Base-by-base conservation (phyloP, 1,139 yeast species). In the Lodderomyces jiufengensis region DNA sequence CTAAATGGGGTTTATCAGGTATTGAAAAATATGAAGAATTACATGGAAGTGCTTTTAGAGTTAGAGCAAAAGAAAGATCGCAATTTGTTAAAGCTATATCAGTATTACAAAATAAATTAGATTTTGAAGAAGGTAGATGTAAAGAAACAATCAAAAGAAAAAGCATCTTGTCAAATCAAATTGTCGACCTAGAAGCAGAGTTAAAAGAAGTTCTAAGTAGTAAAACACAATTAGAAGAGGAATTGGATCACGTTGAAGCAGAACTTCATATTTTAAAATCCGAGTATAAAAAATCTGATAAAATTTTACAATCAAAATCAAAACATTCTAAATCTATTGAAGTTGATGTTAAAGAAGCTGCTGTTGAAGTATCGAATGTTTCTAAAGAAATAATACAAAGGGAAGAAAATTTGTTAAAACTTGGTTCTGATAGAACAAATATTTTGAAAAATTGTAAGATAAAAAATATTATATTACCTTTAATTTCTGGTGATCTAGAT, bases 381-480 rank as follows among this genome's bases (percentile, higher is more conserved):
- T 55, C 55, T 26, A 70, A 66, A 40, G 60, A 61, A 21, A 57
- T 70, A 3, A 54, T 64, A 2, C 58, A 53, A 12, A 46, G 63
- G 5, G 81, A 78, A 43, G 87, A 79, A 46, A 70, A 69, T 24
- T 51, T 77, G 3, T 79, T 81, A 32, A 76, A 75, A 42, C 55
- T 69, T 5, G 78, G 73, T 42, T 58, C 79, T 15, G 84, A 80
- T 37, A 73, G 84, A 46, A 66, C 78, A 5, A 75, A 77, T 45
- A 63, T 79, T 18, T 65, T 88, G 44, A 78, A 83, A 46, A 78
- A 78, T 44, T 85, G 95, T 58, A 85, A 84, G 50, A 73, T 90
- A 43, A 86, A 84, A 38, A 83, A 77, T 44, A 68, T 84, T 11
- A 66, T 68, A 9, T 50, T 90, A 11, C 95, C 96, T 1, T 59